phyloP scores from a whole-genome alignment of 257 asterid genomes.

The Anisodus tanguticus region DNA sequence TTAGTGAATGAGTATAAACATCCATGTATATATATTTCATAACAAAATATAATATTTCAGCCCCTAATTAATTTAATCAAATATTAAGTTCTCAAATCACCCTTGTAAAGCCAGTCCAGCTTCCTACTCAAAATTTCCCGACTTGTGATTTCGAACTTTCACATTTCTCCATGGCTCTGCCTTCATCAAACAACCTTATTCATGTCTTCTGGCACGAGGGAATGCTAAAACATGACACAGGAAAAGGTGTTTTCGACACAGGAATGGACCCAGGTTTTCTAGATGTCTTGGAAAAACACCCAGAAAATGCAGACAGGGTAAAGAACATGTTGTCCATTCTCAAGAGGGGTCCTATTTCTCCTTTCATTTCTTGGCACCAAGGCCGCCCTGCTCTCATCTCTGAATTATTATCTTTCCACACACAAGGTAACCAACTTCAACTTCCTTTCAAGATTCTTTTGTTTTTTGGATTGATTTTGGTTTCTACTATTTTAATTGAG shows the following conservation, averaged over 20 bases:
- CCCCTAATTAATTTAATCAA: no score
- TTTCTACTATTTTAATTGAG: not conserved
- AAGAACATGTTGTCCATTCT: constrained; percentile 84
- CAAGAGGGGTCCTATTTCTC: constrained; percentile 78
- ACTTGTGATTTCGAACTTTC: no score
- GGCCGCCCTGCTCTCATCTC: constrained; percentile 70
- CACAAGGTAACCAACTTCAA: constrained; percentile 54
- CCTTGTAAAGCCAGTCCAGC: no score
- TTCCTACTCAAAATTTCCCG: no score
- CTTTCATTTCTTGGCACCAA: constrained; percentile 73
- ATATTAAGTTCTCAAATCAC: no score
- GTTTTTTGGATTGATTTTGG: not conserved
- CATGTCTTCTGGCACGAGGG: constrained; percentile 87
- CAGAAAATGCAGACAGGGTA: constrained; percentile 85
- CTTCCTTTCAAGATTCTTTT: not conserved
- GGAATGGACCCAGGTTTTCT: constrained; percentile 91
- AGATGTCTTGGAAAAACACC: constrained; percentile 88
- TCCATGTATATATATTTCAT: no score
- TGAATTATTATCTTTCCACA: constrained; percentile 66
- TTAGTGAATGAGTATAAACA: no score
- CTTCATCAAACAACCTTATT: constrained; percentile 35
- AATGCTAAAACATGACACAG: constrained; percentile 78
- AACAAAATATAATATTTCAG: no score
- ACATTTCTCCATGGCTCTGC: not conserved
- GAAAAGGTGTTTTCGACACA: constrained; percentile 80